phyloP scores from a whole-genome alignment of 2,329 filamentous ascomycete species.

The Neurospora sp. region DNA sequence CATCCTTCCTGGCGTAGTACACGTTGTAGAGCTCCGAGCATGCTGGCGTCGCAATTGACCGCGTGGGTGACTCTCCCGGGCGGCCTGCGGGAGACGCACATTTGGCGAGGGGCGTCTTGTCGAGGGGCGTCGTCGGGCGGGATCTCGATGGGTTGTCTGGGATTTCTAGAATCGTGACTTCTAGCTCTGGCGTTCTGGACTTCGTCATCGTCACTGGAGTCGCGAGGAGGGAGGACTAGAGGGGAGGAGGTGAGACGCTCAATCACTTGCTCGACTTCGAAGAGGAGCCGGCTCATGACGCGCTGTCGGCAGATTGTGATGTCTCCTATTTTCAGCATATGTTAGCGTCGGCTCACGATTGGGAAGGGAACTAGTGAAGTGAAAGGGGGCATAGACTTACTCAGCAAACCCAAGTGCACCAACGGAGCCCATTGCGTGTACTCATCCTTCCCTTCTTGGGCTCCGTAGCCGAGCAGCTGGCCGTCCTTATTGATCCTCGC shows the following conservation, averaged over 20 bases:
- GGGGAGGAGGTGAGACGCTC: not conserved
- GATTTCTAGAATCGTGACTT: not conserved
- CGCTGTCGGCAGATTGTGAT: not conserved
- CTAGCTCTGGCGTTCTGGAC: not conserved
- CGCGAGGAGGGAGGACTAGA: not conserved
- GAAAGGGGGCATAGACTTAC: not conserved
- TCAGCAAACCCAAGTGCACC: not conserved
- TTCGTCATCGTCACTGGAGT: not conserved
- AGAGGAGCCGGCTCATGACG: not conserved
- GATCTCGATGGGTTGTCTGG: not conserved
- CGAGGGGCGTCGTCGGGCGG: not conserved
- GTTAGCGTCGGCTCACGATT: not conserved
- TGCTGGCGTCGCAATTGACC: constrained; percentile 5
- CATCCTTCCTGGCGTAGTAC: not conserved
- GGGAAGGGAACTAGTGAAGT: not conserved
- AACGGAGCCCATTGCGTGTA: not conserved
- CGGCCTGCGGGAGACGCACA: not conserved
- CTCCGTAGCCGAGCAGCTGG: constrained; percentile 6
- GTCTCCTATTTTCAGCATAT: not conserved
- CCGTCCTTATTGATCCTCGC: not conserved
- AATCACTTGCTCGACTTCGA: not conserved
- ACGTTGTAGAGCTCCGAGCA: constrained; percentile 5
- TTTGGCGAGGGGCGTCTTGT: not conserved
- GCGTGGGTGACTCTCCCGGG: not conserved
- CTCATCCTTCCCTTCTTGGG: not conserved